phyloP scores from a whole-genome alignment of 441 rosid species.

The Erodium texanum region DNA sequence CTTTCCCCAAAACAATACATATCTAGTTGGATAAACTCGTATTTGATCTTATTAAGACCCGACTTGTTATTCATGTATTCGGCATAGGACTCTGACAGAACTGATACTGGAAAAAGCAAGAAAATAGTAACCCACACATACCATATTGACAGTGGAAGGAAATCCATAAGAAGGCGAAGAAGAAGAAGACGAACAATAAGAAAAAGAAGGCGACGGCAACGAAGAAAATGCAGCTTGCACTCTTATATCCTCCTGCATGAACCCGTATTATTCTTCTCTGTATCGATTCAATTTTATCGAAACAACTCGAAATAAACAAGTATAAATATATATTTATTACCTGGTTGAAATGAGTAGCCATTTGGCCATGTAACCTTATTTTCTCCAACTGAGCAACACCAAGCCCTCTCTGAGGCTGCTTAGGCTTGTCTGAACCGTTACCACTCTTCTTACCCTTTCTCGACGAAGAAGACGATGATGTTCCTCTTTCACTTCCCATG shows the following conservation, averaged over 20 bases:
- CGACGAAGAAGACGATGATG: conserved; percentile 45
- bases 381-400: conserved; percentile 98
- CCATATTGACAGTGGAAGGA: conserved; percentile 46
- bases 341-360: conserved; percentile 47
- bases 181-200: conserved; percentile 45
- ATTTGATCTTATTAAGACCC: no score
- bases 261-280: conserved; percentile 6
- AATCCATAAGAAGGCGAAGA: conserved; percentile 52
- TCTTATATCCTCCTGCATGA: conserved; percentile 67
- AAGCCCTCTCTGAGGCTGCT: conserved; percentile 96
- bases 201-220: conserved; percentile 45
- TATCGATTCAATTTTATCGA: no score
- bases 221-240: conserved; percentile 50
- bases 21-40: no score
- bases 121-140: conserved; percentile 20
- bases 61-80: no score
- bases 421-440: conserved; percentile 67
- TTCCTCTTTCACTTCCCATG: no score
- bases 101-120: neutral
- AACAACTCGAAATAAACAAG: no score
- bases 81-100: no score
- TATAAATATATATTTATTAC: conserved; percentile 16
- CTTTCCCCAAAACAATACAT: neutral
- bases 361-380: conserved; percentile 76
- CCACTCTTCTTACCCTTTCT: conserved; percentile 60